phyloP scores from a whole-genome alignment of 495 filamentous ascomycete genomes.

The Neurospora cerealis region DNA sequence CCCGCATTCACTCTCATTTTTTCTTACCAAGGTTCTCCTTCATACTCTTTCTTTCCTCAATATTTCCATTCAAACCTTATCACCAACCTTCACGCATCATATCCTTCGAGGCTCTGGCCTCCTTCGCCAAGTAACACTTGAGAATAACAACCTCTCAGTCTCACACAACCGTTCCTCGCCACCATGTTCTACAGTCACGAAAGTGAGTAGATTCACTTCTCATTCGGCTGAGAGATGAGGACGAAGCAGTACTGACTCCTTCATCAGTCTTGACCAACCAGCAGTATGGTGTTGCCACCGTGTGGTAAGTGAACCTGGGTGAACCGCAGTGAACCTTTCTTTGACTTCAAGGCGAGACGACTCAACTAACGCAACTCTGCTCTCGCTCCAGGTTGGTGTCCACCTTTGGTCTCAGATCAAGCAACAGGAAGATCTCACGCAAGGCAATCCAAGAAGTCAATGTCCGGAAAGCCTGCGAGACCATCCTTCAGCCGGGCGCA shows the following conservation, averaged over 20 bases:
- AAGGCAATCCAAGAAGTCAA: slow-evolving; percentile 85
- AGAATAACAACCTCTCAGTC: not conserved
- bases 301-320: slow-evolving; percentile 56
- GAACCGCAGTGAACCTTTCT: not conserved
- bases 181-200: slow-evolving; percentile 91
- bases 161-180: not conserved
- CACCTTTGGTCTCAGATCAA: slow-evolving; percentile 62
- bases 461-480: slow-evolving; percentile 74
- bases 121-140: not conserved
- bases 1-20: not conserved
- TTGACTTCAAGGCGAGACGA: not conserved
- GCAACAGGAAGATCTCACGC: slow-evolving; percentile 64
- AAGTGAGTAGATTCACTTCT: slow-evolving; percentile 41
- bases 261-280: slow-evolving; percentile 70
- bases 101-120: not conserved
- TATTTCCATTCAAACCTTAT: not conserved
- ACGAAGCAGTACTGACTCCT: slow-evolving; percentile 5
- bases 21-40: not conserved
- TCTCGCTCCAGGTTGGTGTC: slow-evolving; percentile 65
- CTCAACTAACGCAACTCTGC: not conserved
- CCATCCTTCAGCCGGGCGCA: slow-evolving; percentile 72
- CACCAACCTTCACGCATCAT: not conserved
- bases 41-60: not conserved
- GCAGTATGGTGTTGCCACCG: slow-evolving; percentile 84
- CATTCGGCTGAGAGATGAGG: not conserved